These are phyloP conservation scores for Nannizzia gypsea DNA, from an alignment of 2,329 filamentous ascomycete genomes.

Conservation along the genomic window DNA sequence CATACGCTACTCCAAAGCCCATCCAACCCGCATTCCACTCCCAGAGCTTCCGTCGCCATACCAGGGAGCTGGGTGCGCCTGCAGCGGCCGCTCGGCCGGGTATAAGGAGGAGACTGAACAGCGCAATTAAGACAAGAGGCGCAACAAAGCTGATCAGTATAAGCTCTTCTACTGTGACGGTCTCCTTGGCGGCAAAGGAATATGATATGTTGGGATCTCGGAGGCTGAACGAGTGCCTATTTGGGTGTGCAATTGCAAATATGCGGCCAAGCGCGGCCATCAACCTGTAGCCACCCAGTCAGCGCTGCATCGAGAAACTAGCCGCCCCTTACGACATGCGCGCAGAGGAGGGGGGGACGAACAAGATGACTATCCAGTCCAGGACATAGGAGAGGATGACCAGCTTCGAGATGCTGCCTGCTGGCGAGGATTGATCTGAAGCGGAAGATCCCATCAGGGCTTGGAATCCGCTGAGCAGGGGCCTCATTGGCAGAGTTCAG, in stretches of 20 bases:
- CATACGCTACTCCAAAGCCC: conserved; percentile 62
- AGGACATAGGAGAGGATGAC: conserved; percentile 56
- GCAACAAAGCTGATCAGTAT: conserved; percentile 50
- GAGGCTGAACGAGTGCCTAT: conserved; percentile 59
- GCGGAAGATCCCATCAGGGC: conserved; percentile 6
- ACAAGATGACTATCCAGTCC: conserved; percentile 61
- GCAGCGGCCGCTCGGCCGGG: conserved; percentile 59
- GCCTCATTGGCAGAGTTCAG: neutral
- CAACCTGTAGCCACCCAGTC: conserved; percentile 26
- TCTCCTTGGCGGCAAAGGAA: conserved; percentile 58
- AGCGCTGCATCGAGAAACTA: neutral
- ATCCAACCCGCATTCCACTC: conserved; percentile 80
- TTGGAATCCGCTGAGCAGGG: neutral
- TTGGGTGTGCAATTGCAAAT: conserved; percentile 50
- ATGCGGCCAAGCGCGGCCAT: conserved; percentile 49
- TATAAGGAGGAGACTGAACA: conserved; percentile 57
- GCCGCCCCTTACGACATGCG: neutral
- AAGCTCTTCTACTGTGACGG: conserved; percentile 56
- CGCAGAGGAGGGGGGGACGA: conserved; percentile 16
- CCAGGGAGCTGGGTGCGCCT: conserved; percentile 38
- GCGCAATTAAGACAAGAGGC: conserved; percentile 56
- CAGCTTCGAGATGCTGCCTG: conserved; percentile 33
- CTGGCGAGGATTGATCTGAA: neutral
- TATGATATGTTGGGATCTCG: conserved; percentile 69
- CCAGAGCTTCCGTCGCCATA: conserved; percentile 74